Percentiles rank a stretch among this genome's conserved stretches.
phyloP scores from a whole-genome alignment of 805 yeast species.

The Cyberlindnera suaveolens region DNA sequence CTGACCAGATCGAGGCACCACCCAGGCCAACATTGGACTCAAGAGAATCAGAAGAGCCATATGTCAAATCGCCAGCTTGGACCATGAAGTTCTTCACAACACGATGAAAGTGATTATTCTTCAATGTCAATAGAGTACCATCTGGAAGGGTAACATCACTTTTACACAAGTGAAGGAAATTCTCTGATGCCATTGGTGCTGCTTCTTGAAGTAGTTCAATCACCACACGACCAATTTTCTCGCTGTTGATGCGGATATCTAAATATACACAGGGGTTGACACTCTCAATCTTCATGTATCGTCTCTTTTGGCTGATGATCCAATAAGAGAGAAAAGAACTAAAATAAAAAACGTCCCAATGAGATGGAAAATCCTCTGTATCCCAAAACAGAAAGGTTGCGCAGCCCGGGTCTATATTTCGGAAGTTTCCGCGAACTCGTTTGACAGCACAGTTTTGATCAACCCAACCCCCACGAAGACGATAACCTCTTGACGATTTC shows the following conservation, averaged over 20 bases:
- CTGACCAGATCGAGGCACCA: slow-evolving; percentile 37
- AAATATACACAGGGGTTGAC: slow-evolving; percentile 29
- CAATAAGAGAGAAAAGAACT: neutral
- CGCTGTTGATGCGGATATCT: slow-evolving; percentile 43
- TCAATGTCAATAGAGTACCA: slow-evolving; percentile 28
- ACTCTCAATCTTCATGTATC: slow-evolving; percentile 8
- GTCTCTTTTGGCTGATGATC: neutral
- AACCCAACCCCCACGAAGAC: no score
- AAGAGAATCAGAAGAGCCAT: slow-evolving; percentile 30
- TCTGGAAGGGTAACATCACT: slow-evolving; percentile 24
- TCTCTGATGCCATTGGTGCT: slow-evolving; percentile 54
- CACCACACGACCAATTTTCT: slow-evolving; percentile 53
- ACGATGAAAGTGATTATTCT: slow-evolving; percentile 49
- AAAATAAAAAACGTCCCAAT: neutral
- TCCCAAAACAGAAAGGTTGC: no score
- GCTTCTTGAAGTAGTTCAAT: slow-evolving; percentile 38
- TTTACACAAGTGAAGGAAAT: slow-evolving; percentile 43
- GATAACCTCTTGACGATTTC: no score
- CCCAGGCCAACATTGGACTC: slow-evolving; percentile 32
- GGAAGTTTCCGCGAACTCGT: no score
- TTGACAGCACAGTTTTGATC: no score
- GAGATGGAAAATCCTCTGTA: neutral
- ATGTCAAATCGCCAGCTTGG: slow-evolving; percentile 57
- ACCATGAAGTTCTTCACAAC: slow-evolving; percentile 64
- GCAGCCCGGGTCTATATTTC: no score